Percentiles rank a stretch among this genome's conserved stretches.
Conservation (phyloP, 2,329 filamentous ascomycete species). For the Verticillium nonalfalfae region DNA sequence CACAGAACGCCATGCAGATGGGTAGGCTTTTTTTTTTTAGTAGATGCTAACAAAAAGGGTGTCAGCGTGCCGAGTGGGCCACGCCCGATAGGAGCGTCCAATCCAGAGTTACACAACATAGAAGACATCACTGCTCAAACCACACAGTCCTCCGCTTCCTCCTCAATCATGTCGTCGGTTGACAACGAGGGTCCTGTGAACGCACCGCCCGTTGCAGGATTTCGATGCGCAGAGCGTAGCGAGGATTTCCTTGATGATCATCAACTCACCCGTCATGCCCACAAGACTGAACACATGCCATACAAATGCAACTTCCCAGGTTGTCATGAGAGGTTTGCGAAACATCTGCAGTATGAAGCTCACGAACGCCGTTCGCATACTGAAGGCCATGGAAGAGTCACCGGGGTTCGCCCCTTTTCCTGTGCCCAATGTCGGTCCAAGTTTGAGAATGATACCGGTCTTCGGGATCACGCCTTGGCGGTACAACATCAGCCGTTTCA, state of each 20-base stretch:
- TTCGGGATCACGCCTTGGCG: background rate
- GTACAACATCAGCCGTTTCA: slow-evolving; percentile 11
- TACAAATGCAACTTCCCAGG: background rate
- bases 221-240: background rate
- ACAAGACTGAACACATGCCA: background rate
- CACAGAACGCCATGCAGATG: background rate
- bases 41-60: slow-evolving; percentile 24
- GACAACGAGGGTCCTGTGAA: no score
- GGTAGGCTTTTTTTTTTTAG: slow-evolving; percentile 19
- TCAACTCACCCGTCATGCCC: background rate
- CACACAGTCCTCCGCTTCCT: no score
- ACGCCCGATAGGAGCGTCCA: no score
- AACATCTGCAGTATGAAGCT: no score
- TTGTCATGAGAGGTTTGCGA: background rate
- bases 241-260: fast-evolving
- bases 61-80: background rate
- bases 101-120: no score
- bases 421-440: background rate
- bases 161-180: no score
- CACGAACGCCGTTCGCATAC: background rate
- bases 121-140: no score
- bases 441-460: background rate
- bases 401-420: background rate
- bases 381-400: background rate
- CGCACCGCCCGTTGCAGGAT: no score